Percentiles rank a stretch among this genome's conserved stretches.
Conservation (phyloP, 2,329 filamentous ascomycete species). For the Alternaria ethzedia region DNA sequence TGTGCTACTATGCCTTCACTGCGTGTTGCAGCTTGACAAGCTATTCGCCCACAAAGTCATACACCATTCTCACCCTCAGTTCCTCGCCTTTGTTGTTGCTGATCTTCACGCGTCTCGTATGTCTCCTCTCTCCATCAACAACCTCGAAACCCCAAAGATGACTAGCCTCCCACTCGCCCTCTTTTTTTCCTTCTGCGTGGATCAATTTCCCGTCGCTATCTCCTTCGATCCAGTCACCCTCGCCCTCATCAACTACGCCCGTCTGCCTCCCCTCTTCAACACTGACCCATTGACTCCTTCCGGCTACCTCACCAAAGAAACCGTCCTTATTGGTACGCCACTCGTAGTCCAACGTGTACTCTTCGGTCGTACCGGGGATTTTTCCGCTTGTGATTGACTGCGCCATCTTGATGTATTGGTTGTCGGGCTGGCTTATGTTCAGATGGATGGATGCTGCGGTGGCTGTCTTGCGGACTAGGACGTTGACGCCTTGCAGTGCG, state of each 20-base stretch:
- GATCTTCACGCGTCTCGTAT: conserved; percentile 14
- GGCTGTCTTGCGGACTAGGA: conserved; percentile 16
- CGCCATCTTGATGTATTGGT: conserved; percentile 15
- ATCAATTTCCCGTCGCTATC: conserved; percentile 16
- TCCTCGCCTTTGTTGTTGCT: conserved; percentile 15
- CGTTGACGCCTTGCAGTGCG: conserved; percentile 18
- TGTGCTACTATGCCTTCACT: neutral
- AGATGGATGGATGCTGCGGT: conserved; percentile 19
- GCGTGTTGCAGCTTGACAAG: neutral
- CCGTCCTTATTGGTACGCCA: conserved; percentile 21
- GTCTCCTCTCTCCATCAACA: conserved; percentile 12
- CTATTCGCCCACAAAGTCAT: conserved; percentile 16
- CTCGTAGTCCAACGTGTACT: conserved; percentile 16
- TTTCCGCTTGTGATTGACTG: conserved; percentile 19
- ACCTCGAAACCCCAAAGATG: conserved; percentile 22
- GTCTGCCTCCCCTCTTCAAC: conserved; percentile 10
- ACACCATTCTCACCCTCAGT: conserved; percentile 14
- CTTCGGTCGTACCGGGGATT: conserved; percentile 17
- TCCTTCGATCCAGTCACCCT: conserved; percentile 14
- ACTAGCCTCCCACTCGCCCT: conserved; percentile 17
- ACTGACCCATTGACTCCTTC: conserved; percentile 17
- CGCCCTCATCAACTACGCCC: conserved; percentile 1
- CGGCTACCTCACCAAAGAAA: conserved; percentile 18
- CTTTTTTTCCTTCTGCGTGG: conserved; percentile 15
- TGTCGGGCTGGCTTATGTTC: conserved; percentile 16